These are phyloP conservation scores for Pyracantha coccinea DNA, from an alignment of 331 rosid genomes.

Conservation along the genomic window DNA sequence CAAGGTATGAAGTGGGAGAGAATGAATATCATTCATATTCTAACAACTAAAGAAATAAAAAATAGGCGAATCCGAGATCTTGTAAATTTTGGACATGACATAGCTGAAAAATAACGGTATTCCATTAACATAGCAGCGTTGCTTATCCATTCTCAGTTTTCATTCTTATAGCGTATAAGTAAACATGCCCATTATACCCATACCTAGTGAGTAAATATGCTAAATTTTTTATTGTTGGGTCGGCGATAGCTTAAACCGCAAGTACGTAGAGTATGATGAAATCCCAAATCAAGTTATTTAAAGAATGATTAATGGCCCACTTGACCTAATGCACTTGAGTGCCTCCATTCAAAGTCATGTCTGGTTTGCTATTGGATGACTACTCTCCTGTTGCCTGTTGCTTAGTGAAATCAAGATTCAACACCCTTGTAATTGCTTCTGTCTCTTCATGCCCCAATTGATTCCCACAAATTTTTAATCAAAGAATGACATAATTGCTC, in stretches of 20 bases:
- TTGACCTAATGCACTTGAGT: neutral
- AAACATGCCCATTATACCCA: neutral
- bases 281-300: neutral
- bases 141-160: no score
- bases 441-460: slow-evolving; percentile 64
- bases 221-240: neutral
- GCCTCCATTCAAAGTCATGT: neutral
- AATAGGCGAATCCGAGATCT: no score
- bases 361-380: slow-evolving; percentile 14
- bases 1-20: no score
- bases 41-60: no score
- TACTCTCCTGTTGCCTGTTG: neutral
- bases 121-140: no score
- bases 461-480: slow-evolving; percentile 58
- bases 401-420: slow-evolving; percentile 22
- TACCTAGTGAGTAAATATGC: neutral
- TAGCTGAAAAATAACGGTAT: no score
- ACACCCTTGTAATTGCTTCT: slow-evolving; percentile 41
- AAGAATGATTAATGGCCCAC: neutral
- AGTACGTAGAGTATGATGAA: slow-evolving; percentile 1
- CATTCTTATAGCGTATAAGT: no score
- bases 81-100: no score
- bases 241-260: neutral
- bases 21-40: no score
- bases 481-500: slow-evolving; percentile 17